Base-by-base conservation (phyloP, 345 rosid genomes). In the Luvunga scandens region DNA sequence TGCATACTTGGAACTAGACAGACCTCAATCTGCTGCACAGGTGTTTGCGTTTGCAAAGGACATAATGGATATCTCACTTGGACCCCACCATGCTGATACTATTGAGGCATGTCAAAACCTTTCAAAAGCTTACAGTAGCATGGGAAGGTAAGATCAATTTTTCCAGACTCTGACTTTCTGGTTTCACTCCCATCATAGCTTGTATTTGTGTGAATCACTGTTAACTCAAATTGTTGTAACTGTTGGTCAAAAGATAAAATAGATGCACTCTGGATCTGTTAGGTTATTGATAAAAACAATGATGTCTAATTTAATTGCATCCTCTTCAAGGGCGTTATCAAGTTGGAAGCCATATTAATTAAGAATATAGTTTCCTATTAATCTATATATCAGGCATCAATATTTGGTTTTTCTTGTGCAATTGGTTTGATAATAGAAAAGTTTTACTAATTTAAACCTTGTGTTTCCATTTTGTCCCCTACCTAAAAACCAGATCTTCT, bases 31-130 rank as follows among this genome's bases (percentile, higher is more conserved):
- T 25, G 99, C 99, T 19, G 98, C 94, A 67, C 98, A 90, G 80
- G 90, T 91, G 91, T 97, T 97, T 91, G 93, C 98, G 0, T 89
- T 94, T 81, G 97, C 98, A 34, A 92, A 94, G 86, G 98, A 92
- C 62, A 90, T 92, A 75, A 91, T 96, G 98, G 99, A 94, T 84
- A 90, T 89, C 31, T 86, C 99, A 5, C 97, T 96, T 67, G 98
- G 99, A 84, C 99, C 99, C 4, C 86, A 91, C 72, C 97, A 94
- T 85, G 89, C 85, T 0, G 98, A 97, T 87, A 86, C 97, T 9
- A 90, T 97, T n/a, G 97, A 94, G 22, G 87, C 98, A 65, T 97
- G 98, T 25, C 97, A 91, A 84, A 96, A 96, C 85, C 95, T 94
- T 57, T 89, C 99, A 18, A 97, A 91, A 80, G 98, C 99, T 80